phyloP scores from a whole-genome alignment of 1,284 basidiomycete species.

The Neonothopanus nambi region DNA sequence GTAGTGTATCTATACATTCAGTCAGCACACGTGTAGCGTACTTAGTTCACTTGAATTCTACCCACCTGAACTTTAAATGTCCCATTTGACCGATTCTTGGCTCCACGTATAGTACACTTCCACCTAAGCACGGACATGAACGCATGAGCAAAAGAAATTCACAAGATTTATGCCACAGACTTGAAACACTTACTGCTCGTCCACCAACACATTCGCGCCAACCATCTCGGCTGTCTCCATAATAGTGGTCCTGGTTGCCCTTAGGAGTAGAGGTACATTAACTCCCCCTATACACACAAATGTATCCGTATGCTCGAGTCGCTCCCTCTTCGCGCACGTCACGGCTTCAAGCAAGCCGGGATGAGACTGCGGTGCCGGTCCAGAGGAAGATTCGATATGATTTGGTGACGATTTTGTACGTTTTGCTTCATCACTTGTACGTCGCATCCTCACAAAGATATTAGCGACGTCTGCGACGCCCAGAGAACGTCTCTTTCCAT shows the following conservation, averaged over 20 bases:
- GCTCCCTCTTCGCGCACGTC: conserved; percentile 37
- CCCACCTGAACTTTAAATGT: conserved; percentile 62
- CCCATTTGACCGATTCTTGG: conserved; percentile 48
- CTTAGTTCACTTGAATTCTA: too few species aligned
- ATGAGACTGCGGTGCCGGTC: conserved; percentile 52
- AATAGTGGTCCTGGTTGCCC: conserved; percentile 51
- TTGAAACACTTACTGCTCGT: conserved; percentile 59
- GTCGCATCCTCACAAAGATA: conserved; percentile 52
- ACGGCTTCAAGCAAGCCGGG: conserved; percentile 37
- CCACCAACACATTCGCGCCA: conserved; percentile 62
- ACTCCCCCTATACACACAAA: conserved; percentile 67
- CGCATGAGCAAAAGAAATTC: background rate
- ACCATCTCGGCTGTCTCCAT: conserved; percentile 51
- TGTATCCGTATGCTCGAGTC: conserved; percentile 47
- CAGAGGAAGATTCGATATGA: conserved; percentile 51
- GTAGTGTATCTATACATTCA: conserved; percentile 53
- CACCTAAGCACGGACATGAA: conserved; percentile 43
- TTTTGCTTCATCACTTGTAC: conserved; percentile 25
- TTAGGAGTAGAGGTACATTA: conserved; percentile 56
- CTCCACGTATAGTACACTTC: conserved; percentile 58
- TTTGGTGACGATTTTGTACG: conserved; percentile 20
- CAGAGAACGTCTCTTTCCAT: conserved; percentile 21
- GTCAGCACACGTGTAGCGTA: too few species aligned
- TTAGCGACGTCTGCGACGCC: conserved; percentile 44
- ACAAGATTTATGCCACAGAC: background rate